Conservation (phyloP, 1,284 basidiomycete species). For the Microbotryomycetes sp. region DNA sequence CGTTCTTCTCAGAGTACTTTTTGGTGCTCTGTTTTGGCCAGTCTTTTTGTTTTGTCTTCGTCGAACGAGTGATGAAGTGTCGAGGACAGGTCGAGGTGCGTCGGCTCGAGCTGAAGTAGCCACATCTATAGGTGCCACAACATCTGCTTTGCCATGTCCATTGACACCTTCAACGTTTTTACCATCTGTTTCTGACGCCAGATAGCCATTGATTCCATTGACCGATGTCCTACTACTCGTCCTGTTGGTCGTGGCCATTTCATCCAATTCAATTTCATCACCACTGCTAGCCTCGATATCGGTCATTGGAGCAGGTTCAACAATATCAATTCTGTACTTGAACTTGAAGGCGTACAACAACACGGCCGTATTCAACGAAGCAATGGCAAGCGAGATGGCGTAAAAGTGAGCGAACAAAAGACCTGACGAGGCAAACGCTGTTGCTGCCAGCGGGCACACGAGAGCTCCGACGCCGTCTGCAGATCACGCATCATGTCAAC, state of each 20-base stretch:
- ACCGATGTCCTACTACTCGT: too few relatives aligned
- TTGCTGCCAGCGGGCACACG: conserved; percentile 25
- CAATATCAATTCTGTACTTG: conserved; percentile 16
- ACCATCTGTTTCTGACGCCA: too few relatives aligned
- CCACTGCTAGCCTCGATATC: background rate
- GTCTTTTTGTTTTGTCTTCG: too few relatives aligned
- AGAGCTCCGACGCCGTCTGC: conserved; percentile 25
- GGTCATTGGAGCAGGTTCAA: background rate
- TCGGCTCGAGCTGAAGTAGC: background rate
- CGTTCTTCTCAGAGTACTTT: conserved; percentile 7
- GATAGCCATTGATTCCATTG: too few relatives aligned
- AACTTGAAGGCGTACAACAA: conserved; percentile 26
- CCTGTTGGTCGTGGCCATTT: background rate
- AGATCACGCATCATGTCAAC: too few relatives aligned
- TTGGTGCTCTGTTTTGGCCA: background rate
- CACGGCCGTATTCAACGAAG: conserved; percentile 6
- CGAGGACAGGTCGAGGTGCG: background rate
- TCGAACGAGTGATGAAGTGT: background rate
- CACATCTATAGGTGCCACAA: background rate
- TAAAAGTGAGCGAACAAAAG: conserved; percentile 26
- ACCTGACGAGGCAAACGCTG: conserved; percentile 24
- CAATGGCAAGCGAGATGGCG: conserved; percentile 18
- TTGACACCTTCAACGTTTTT: too few relatives aligned
- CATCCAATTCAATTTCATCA: conserved; percentile 1
- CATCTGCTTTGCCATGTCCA: background rate